Percentiles rank a stretch among this genome's conserved stretches.
Conservation (phyloP, 805 yeast species). For the Spathaspora girioi region DNA sequence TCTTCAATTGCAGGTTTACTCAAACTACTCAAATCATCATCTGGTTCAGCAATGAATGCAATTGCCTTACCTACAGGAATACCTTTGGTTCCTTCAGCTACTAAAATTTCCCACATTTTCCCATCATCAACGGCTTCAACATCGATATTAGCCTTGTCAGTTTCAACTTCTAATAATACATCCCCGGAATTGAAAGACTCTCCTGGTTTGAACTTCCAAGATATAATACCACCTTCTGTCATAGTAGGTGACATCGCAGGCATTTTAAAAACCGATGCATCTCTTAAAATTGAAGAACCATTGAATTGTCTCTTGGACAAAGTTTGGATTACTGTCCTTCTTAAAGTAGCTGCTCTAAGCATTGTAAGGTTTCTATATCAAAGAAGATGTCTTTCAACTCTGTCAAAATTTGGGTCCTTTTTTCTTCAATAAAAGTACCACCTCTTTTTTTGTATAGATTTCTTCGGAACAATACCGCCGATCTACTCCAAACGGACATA, state of each 20-base stretch:
- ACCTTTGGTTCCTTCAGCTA: slow-evolving; percentile 72
- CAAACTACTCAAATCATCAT: slow-evolving; percentile 69
- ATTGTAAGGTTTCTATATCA: neutral
- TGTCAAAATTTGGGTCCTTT: neutral
- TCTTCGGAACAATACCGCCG: slow-evolving; percentile 1
- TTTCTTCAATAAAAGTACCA: neutral
- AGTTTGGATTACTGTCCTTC: neutral
- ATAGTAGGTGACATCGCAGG: slow-evolving; percentile 99
- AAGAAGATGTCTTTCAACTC: neutral
- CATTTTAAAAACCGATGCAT: slow-evolving; percentile 66
- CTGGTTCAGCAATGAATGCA: slow-evolving; percentile 84
- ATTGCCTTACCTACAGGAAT: slow-evolving; percentile 86
- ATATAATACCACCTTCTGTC: slow-evolving; percentile 90
- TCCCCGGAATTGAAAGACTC: slow-evolving; percentile 81
- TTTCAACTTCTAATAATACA: slow-evolving; percentile 74
- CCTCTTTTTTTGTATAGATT: no score
- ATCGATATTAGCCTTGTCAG: slow-evolving; percentile 79
- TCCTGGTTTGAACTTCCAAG: slow-evolving; percentile 77
- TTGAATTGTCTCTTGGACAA: slow-evolving; percentile 5
- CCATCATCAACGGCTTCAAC: slow-evolving; percentile 95
- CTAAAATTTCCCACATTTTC: slow-evolving; percentile 68
- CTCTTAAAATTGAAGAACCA: slow-evolving; percentile 11
- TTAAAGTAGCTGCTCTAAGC: slow-evolving; percentile 7
- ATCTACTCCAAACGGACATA: neutral
- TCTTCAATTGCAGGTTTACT: slow-evolving; percentile 50